phyloP scores from a whole-genome alignment of 2,329 filamentous ascomycete species.

The Hymenoscyphus scutula region DNA sequence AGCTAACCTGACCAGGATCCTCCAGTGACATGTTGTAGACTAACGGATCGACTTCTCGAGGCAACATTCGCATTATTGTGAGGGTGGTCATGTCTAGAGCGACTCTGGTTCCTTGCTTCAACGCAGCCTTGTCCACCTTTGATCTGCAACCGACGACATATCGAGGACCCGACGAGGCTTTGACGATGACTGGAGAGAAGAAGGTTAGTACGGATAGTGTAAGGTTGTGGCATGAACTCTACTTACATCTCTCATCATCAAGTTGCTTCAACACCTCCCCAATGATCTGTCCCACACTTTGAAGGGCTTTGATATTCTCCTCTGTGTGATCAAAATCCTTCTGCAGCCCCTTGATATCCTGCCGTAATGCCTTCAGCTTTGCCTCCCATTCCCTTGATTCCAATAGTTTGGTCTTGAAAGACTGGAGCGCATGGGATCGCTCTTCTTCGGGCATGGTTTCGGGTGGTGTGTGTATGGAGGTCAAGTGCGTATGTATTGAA shows the following conservation, averaged over 20 bases:
- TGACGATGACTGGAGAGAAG: conserved; percentile 77
- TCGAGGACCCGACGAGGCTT: conserved; percentile 92
- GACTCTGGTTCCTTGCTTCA: conserved; percentile 97
- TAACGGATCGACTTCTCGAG: conserved; percentile 94
- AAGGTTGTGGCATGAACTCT: background rate
- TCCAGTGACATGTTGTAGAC: conserved; percentile 99
- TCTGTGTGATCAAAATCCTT: conserved; percentile 96
- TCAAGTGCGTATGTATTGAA: background rate
- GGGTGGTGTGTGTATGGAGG: conserved; percentile 4
- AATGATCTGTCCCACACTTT: conserved; percentile 99
- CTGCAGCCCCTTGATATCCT: conserved; percentile 94
- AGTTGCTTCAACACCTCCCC: conserved; percentile 98
- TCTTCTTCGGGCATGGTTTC: conserved; percentile 46
- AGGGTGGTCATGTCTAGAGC: conserved; percentile 99
- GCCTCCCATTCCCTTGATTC: conserved; percentile 99
- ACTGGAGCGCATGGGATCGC: conserved; percentile 67
- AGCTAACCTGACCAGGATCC: conserved; percentile 95
- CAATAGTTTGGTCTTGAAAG: conserved; percentile 78
- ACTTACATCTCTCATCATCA: conserved; percentile 95
- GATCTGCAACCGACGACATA: conserved; percentile 98
- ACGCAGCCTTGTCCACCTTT: conserved; percentile 94
- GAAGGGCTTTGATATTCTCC: conserved; percentile 98
- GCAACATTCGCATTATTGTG: conserved; percentile 99
- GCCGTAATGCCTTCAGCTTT: conserved; percentile 88
- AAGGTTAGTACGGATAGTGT: conserved; percentile 22